These are phyloP conservation scores for Cryoendolithus antarcticus DNA, from an alignment of 2,329 filamentous ascomycete species.

Conservation along the genomic window DNA sequence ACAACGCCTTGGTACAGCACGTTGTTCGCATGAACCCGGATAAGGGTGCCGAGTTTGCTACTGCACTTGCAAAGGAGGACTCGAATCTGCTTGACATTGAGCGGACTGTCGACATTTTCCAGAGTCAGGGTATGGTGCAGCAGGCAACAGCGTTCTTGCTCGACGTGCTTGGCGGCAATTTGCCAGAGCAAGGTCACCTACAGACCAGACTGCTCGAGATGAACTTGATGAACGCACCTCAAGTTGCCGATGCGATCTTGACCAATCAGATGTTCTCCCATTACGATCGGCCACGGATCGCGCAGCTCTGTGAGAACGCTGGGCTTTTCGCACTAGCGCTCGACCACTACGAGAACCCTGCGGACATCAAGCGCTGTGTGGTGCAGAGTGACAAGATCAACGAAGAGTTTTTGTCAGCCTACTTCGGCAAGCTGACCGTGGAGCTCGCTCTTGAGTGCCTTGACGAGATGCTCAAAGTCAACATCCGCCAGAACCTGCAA, in stretches of 20 bases:
- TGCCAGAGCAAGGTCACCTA: slow-evolving; percentile 80
- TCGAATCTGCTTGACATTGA: slow-evolving; percentile 82
- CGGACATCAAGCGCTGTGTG: slow-evolving; percentile 78
- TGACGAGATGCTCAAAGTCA: slow-evolving; percentile 89
- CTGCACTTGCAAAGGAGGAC: slow-evolving; percentile 80
- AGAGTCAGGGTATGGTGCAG: slow-evolving; percentile 94
- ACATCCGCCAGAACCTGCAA: slow-evolving; percentile 94
- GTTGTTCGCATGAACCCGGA: slow-evolving; percentile 73
- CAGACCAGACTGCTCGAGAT: slow-evolving; percentile 95
- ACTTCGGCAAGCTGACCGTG: slow-evolving; percentile 88
- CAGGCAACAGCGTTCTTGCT: slow-evolving; percentile 96
- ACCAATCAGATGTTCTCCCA: slow-evolving; percentile 98
- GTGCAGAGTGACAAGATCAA: slow-evolving; percentile 79
- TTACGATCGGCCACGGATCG: slow-evolving; percentile 84
- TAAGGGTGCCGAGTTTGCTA: slow-evolving; percentile 89
- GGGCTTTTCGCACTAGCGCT: slow-evolving; percentile 60
- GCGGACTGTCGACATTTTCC: slow-evolving; percentile 93
- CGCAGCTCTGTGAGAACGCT: slow-evolving; percentile 83
- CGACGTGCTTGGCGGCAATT: slow-evolving; percentile 89
- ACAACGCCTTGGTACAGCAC: slow-evolving; percentile 80
- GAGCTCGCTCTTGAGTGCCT: slow-evolving; percentile 90
- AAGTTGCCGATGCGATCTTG: slow-evolving; percentile 94
- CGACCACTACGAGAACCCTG: slow-evolving; percentile 88
- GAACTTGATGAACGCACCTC: slow-evolving; percentile 92
- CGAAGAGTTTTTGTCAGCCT: slow-evolving; percentile 80